Evolutionary conservation across 108 stramenopile genomes (phyloP).

Genomic region (Seminavis robusta): DNA sequence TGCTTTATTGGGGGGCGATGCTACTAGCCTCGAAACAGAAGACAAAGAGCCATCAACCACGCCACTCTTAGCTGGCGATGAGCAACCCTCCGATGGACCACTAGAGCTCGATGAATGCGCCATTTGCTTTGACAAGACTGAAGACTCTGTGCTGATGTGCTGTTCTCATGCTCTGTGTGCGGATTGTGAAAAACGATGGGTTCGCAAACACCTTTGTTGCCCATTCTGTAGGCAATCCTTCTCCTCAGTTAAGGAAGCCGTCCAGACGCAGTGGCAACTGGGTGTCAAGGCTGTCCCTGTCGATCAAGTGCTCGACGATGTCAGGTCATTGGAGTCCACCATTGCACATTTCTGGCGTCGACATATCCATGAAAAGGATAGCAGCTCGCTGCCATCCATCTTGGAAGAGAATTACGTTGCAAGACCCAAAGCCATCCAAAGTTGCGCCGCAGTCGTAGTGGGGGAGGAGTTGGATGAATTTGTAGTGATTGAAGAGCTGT

Average conservation of each 20-base stretch:
- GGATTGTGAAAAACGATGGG: slow-evolving; percentile 20
- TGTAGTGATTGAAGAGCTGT: too few species aligned
- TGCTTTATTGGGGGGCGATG: not conserved
- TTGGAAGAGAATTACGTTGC: not conserved
- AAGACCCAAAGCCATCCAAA: too few species aligned
- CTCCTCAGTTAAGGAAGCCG: not conserved
- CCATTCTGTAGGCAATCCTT: slow-evolving; percentile 23
- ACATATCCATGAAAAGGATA: not conserved
- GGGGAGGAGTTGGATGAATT: too few species aligned
- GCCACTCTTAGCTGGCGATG: not conserved
- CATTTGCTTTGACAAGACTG: slow-evolving; percentile 11
- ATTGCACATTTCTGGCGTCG: not conserved
- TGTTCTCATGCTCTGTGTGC: slow-evolving; percentile 20
- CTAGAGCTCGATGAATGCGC: slow-evolving; percentile 4
- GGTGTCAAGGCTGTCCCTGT: not conserved
- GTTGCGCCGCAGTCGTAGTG: too few species aligned
- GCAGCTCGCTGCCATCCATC: not conserved
- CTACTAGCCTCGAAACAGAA: not conserved
- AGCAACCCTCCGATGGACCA: not conserved
- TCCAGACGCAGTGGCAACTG: slow-evolving; percentile 8
- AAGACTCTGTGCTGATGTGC: slow-evolving; percentile 10
- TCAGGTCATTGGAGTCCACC: not conserved
- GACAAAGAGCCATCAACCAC: not conserved
- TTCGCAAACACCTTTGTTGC: slow-evolving; percentile 9
- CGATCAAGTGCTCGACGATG: slow-evolving; percentile 2